Evolutionary conservation across 1,284 basidiomycete species (phyloP).

Genomic region (Ustilago lituana): DNA sequence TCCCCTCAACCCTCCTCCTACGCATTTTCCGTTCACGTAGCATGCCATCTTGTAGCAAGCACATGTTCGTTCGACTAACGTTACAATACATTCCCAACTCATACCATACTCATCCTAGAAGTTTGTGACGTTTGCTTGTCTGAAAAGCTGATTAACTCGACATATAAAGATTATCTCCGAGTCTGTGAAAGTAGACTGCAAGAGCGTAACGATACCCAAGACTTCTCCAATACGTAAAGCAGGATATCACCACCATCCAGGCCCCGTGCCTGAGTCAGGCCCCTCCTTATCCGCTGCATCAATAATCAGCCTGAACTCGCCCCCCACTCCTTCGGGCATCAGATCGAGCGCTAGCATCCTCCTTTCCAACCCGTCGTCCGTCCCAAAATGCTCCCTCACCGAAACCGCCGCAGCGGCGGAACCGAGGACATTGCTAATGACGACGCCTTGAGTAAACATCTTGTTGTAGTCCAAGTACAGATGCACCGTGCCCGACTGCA

Average conservation of each 20-base stretch:
- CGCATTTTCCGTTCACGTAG: too few relatives aligned
- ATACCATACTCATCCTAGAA: too few relatives aligned
- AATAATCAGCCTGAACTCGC: slow-evolving; percentile 43
- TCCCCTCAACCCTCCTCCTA: too few relatives aligned
- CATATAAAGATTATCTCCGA: too few relatives aligned
- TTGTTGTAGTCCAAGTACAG: slow-evolving; percentile 50
- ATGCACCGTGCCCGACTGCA: slow-evolving; percentile 43
- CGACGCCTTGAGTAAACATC: slow-evolving; percentile 53
- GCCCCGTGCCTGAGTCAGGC: slow-evolving; percentile 40
- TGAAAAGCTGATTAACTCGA: too few relatives aligned
- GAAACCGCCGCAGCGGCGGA: slow-evolving; percentile 26
- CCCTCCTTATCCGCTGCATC: slow-evolving; percentile 48
- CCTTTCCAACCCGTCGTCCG: slow-evolving; percentile 34
- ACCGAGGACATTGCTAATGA: slow-evolving; percentile 28
- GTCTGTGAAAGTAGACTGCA: too few relatives aligned
- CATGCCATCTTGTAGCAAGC: not conserved
- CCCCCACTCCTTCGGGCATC: slow-evolving; percentile 28
- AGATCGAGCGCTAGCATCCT: slow-evolving; percentile 42
- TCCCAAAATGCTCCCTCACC: slow-evolving; percentile 36
- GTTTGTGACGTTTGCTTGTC: too few relatives aligned
- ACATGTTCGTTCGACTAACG: not conserved
- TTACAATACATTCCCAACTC: too few relatives aligned
- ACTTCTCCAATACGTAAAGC: too few relatives aligned
- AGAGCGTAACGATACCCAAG: too few relatives aligned
- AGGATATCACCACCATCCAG: slow-evolving; percentile 41